Conservation (phyloP, 345 rosid species). For the Melastoma malabathricum region DNA sequence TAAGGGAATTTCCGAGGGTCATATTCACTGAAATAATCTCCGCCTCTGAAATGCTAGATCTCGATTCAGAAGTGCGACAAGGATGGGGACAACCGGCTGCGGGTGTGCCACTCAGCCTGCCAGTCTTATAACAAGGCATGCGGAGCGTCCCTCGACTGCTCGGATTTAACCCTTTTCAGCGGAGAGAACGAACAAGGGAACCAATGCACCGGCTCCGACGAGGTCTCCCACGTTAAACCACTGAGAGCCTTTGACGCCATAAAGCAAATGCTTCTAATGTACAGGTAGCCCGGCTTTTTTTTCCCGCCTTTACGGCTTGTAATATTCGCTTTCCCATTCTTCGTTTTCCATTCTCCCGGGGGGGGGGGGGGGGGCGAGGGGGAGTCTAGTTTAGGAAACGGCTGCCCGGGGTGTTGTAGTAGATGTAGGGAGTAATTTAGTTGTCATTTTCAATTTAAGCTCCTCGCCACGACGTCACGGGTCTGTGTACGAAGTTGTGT, state of each 20-base stretch:
- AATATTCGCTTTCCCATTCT: slow-evolving; percentile 9
- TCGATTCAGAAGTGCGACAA: slow-evolving; percentile 92
- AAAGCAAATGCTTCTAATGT: slow-evolving; percentile 18
- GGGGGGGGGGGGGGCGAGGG: no score
- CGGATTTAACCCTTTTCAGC: slow-evolving; percentile 93
- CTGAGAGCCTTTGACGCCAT: slow-evolving; percentile 9
- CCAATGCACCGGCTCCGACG: slow-evolving; percentile 81
- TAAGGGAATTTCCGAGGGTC: not conserved
- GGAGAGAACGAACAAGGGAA: slow-evolving; percentile 58
- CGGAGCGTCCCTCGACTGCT: slow-evolving; percentile 95
- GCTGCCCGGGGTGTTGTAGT: slow-evolving; percentile 11
- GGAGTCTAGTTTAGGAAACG: slow-evolving; percentile 16
- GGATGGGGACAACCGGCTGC: slow-evolving; percentile 87
- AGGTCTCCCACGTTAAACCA: slow-evolving; percentile 12
- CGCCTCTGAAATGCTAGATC: slow-evolving; percentile 35
- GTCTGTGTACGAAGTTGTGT: slow-evolving; percentile 11
- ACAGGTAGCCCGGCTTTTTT: slow-evolving; percentile 13
- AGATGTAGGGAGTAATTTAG: slow-evolving; percentile 12
- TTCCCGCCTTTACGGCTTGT: not conserved
- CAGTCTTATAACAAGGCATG: slow-evolving; percentile 81
- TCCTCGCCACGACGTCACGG: slow-evolving; percentile 7
- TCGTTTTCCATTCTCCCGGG: no score
- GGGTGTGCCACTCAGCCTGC: slow-evolving; percentile 93
- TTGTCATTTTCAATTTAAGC: slow-evolving; percentile 10
- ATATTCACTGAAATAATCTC: not conserved